A percentile compares a stretch with the other conserved stretches of the same genome.
These are phyloP conservation scores for Nevesoporus exiguus DNA, from an alignment of 768 basidiomycete species.

Conservation along the genomic window DNA sequence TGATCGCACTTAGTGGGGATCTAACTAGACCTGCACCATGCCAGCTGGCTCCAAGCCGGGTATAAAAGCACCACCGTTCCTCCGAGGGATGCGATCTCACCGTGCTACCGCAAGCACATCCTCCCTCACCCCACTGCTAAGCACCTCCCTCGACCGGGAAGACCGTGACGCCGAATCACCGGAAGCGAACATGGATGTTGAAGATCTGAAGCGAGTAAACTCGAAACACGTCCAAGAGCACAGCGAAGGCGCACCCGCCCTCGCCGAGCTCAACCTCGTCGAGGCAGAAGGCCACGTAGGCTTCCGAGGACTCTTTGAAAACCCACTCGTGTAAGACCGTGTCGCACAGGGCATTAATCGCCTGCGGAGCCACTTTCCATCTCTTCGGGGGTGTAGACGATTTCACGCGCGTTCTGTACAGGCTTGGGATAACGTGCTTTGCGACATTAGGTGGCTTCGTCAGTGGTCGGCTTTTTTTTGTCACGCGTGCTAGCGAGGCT, in stretches of 20 bases:
- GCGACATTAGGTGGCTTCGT: constrained; percentile 33
- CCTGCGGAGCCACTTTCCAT: not conserved
- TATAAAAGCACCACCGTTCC: constrained; percentile 13
- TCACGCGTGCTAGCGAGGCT: not conserved
- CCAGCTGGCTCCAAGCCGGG: not conserved
- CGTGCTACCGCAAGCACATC: constrained; percentile 13
- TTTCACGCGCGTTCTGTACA: constrained; percentile 6
- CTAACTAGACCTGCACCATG: not conserved
- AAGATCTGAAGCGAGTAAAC: not conserved
- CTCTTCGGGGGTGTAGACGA: not conserved
- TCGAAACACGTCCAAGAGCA: not conserved
- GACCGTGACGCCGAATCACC: not conserved
- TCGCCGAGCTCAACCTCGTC: constrained; percentile 10
- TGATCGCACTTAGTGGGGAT: not conserved
- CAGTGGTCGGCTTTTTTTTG: constrained; percentile 6
- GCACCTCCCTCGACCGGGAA: too few relatives aligned
- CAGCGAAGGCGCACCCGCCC: not conserved
- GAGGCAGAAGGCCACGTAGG: constrained; percentile 22
- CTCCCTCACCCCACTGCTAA: constrained; percentile 11
- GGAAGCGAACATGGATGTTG: constrained; percentile 11
- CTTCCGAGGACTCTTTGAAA: constrained; percentile 28
- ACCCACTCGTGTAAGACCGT: constrained; percentile 25
- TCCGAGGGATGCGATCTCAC: not conserved
- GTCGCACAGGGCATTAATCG: not conserved
- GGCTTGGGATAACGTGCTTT: constrained; percentile 32